A percentile compares a stretch with the other conserved stretches of the same genome.
phyloP scores from a whole-genome alignment of 805 yeast genomes.

The Trichomonascus vanleenenianus region DNA sequence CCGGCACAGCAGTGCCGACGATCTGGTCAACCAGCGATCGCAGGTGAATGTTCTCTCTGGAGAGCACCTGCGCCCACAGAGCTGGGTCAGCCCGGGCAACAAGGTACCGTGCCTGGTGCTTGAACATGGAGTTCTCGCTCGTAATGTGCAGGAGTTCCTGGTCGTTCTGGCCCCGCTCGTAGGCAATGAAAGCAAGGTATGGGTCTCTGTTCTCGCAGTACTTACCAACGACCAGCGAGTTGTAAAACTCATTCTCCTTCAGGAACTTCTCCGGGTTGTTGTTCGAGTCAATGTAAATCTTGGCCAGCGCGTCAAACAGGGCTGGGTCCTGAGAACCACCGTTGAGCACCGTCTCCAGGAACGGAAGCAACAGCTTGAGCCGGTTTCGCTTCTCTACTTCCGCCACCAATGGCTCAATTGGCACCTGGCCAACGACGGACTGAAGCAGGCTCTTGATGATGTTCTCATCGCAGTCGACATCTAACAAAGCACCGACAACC shows the following conservation, averaged over 20 bases:
- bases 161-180: conserved; percentile 91
- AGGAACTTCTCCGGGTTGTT: conserved; percentile 96
- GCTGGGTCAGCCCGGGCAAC: conserved; percentile 77
- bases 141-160: conserved; percentile 85
- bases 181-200: conserved; percentile 93
- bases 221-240: conserved; percentile 91
- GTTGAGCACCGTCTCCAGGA: conserved; percentile 79
- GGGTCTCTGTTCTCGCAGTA: conserved; percentile 99
- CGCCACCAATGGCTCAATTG: conserved; percentile 76
- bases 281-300: conserved; percentile 95
- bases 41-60: conserved; percentile 73
- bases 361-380: conserved; percentile 83
- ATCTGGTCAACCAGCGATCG: conserved; percentile 90
- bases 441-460: conserved; percentile 73
- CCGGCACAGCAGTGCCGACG: conserved; percentile 94
- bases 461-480: conserved; percentile 93
- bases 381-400: conserved; percentile 97
- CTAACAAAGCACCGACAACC: conserved; percentile 91
- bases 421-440: conserved; percentile 91
- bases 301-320: conserved; percentile 89
- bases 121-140: conserved; percentile 96
- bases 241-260: conserved; percentile 82
- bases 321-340: conserved; percentile 83
- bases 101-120: conserved; percentile 96
- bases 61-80: conserved; percentile 75